Evolutionary conservation across 1,139 yeast species (phyloP).

Genomic region (Blastobotrys indianensis): DNA sequence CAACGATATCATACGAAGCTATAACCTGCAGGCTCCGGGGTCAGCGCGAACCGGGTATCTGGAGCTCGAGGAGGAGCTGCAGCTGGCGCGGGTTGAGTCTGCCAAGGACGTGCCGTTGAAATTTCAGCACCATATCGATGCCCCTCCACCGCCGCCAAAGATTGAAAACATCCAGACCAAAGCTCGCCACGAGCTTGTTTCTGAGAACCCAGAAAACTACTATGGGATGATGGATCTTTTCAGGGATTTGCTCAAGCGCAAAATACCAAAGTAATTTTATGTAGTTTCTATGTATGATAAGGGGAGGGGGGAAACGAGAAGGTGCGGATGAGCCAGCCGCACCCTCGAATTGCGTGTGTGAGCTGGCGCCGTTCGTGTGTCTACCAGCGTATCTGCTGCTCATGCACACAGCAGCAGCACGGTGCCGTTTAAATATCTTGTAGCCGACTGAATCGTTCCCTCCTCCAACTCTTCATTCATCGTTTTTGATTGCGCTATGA

Average conservation of each 20-base stretch:
- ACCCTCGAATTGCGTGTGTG: too few species aligned
- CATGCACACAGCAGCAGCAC: neutral
- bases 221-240: constrained; percentile 28
- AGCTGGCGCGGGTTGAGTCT: constrained; percentile 13
- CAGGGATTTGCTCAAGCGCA: constrained; percentile 19
- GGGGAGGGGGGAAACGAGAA: too few species aligned
- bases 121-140: constrained; percentile 16
- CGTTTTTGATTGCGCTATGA: constrained; percentile 30
- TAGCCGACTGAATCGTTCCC: neutral
- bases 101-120: constrained; percentile 13
- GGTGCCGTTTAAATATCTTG: neutral
- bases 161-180: constrained; percentile 17
- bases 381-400: too few species aligned
- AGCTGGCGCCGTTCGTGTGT: too few species aligned
- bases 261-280: constrained; percentile 4
- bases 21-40: constrained; percentile 76
- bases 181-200: constrained; percentile 14
- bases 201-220: constrained; percentile 26
- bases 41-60: constrained; percentile 68
- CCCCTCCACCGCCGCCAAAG: constrained; percentile 12
- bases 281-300: neutral
- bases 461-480: neutral
- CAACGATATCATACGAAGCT: constrained; percentile 59
- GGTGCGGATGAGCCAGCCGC: too few species aligned
- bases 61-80: constrained; percentile 46